Percentiles rank a stretch among this genome's conserved stretches.
phyloP scores from a whole-genome alignment of 1,284 basidiomycete species.

The Microbotryum intermedium region DNA sequence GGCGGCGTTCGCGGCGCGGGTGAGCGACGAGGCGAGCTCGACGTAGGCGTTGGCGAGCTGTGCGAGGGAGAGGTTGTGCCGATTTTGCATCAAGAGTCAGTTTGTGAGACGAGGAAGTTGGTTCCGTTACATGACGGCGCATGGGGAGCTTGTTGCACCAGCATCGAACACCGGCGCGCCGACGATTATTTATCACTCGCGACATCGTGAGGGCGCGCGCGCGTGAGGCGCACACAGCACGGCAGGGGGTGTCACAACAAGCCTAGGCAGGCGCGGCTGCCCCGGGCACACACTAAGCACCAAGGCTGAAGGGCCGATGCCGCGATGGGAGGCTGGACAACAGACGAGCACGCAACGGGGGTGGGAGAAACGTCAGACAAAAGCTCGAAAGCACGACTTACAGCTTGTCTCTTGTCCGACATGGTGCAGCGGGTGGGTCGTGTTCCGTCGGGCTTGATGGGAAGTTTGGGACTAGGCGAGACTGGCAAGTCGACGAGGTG shows the following conservation, averaged over 20 bases:
- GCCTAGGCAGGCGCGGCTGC: neutral
- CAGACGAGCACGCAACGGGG: neutral
- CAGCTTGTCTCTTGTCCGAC: slow-evolving; percentile 11
- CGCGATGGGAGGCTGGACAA: neutral
- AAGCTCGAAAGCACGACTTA: neutral
- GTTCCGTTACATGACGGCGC: neutral
- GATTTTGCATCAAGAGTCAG: neutral
- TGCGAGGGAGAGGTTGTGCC: slow-evolving; percentile 3
- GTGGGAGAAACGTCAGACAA: neutral
- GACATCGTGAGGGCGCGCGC: neutral
- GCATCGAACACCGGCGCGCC: too few relatives aligned
- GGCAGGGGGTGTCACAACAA: neutral
- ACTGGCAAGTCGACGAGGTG: neutral
- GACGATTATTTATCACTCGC: neutral
- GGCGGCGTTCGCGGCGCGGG: slow-evolving; percentile 38
- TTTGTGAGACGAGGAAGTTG: neutral
- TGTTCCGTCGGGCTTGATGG: neutral
- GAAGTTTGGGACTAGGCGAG: neutral
- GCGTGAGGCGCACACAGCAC: neutral
- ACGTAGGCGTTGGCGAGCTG: slow-evolving; percentile 33
- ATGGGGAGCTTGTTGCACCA: neutral
- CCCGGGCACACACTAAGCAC: neutral
- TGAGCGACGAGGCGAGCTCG: slow-evolving; percentile 41
- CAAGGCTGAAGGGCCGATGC: neutral
- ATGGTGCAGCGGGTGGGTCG: slow-evolving; percentile 5